These are phyloP conservation scores for Pichia phayaonensis DNA, from an alignment of 805 yeast species.

Conservation along the genomic window DNA sequence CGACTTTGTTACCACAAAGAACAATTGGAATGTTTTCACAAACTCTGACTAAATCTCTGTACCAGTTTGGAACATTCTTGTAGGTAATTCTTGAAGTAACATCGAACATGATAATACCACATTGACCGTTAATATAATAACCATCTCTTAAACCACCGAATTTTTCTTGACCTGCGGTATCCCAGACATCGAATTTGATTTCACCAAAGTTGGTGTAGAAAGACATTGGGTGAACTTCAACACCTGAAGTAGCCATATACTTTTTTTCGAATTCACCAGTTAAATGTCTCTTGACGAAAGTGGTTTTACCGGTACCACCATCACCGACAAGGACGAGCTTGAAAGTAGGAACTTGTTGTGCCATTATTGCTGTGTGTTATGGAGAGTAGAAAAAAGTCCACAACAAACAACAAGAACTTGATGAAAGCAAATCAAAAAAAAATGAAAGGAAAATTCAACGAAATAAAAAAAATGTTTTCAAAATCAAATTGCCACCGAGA, in stretches of 20 bases:
- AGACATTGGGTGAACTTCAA: constrained; percentile 97
- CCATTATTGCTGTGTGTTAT: constrained; percentile 25
- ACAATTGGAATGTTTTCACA: constrained; percentile 99
- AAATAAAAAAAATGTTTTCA: background rate
- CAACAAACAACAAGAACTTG: background rate
- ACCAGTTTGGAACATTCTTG: constrained; percentile 99
- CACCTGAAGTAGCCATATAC: constrained; percentile 98
- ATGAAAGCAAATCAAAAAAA: background rate
- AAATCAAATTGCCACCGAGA: background rate
- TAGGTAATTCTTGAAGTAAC: constrained; percentile 99
- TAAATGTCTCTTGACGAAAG: constrained; percentile 98
- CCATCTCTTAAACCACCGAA: constrained; percentile 99
- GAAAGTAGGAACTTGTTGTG: constrained; percentile 77
- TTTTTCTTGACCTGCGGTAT: constrained; percentile 99
- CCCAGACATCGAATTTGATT: constrained; percentile 99
- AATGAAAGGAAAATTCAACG: background rate
- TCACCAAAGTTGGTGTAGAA: constrained; percentile 98
- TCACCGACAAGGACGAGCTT: constrained; percentile 99
- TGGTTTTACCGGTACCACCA: constrained; percentile 99
- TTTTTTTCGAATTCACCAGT: constrained; percentile 99
- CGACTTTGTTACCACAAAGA: constrained; percentile 98
- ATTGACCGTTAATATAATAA: constrained; percentile 98
- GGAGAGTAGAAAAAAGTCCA: background rate
- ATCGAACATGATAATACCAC: constrained; percentile 99
- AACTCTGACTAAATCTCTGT: constrained; percentile 98